These are phyloP conservation scores for Spirogloea muscicola DNA, from an alignment of 139 green algal genomes.

Conservation along the genomic window DNA sequence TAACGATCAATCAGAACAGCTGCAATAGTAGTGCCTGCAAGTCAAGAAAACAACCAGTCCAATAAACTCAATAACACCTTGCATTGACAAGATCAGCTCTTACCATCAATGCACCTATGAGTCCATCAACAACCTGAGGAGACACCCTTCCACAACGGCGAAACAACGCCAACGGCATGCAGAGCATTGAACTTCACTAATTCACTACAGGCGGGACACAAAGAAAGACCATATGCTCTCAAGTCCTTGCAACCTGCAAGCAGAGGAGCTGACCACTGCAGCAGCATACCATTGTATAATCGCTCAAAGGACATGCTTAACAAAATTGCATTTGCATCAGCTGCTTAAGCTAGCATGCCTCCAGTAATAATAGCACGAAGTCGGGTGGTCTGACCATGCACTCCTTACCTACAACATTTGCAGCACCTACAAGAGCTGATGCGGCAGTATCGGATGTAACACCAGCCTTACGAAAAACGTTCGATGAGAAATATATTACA, in stretches of 20 bases:
- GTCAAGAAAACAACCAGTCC: too few relatives aligned
- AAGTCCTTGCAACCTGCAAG: not conserved
- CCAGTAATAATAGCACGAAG: not conserved
- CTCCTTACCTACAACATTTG: conserved; percentile 73
- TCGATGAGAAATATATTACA: conserved; percentile 88
- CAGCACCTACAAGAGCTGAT: conserved; percentile 75
- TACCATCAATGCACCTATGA: not conserved
- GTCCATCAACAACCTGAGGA: too few relatives aligned
- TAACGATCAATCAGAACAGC: conserved; percentile 20
- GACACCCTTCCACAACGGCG: too few relatives aligned
- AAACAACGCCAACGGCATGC: not conserved
- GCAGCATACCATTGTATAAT: not conserved
- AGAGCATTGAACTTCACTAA: not conserved
- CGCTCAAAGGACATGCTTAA: too few relatives aligned
- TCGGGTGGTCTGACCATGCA: conserved; percentile 56
- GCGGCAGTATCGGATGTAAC: conserved; percentile 79
- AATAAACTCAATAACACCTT: not conserved
- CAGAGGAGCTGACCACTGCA: not conserved
- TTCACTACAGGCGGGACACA: not conserved
- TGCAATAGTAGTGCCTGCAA: conserved; percentile 24
- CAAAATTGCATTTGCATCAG: too few relatives aligned
- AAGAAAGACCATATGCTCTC: not conserved
- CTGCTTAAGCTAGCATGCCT: not conserved
- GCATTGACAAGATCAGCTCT: not conserved
- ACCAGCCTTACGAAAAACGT: conserved; percentile 87